Evolutionary conservation across 768 basidiomycete species (phyloP), one percentile per base, ranked within the genome.

Genomic region (Pleurotus tuber-regium): DNA sequence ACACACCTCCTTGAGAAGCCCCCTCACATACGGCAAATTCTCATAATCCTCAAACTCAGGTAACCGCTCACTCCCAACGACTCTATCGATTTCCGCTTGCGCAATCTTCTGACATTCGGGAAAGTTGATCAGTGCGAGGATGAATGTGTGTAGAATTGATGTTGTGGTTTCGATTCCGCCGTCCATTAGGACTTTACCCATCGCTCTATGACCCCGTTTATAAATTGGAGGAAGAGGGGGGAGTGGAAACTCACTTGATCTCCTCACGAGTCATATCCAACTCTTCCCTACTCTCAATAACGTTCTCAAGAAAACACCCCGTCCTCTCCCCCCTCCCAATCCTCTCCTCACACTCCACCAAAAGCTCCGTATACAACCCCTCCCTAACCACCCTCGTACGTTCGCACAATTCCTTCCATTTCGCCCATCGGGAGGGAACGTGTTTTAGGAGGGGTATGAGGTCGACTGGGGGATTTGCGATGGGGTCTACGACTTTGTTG

Each of bases 1-100:
- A 16, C 42, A n/a, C 21, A 61, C 58, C 42, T 69, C 67, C 21
- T 59, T 62, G 46, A 61, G 35, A 16, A 70, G 40, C 2, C 59
- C 61, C 2, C 59, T 54, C n/a, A 63, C 43, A 30, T 65, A 69
- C 4, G 68, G 68, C 5, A 67, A 48, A 28, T 33, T 26, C 10
- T 44, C 33, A 10, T 49, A 40, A 28, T 66, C 65, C 1, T 57
- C 57, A 14, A 62, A 43, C 4, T 9, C 55, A 2, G 66, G 66
- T 29, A 59, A 50, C 11, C 62, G 47, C 23, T 61, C 55, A 4
- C 39, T 31, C 4, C 66, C 65, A 12, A 67, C 18, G 28, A 62
- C 50, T 50, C 48, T 24, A 29, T 58, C 57, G 2, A 61, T 26
- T 31, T 61, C 60, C 6, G 56, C 53, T 4, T 61, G 57, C 11